A percentile compares a stretch with the other conserved stretches of the same genome.
Evolutionary conservation across 1,284 basidiomycete species (phyloP).

Genomic region (Sanghuangporus sanghuang): DNA sequence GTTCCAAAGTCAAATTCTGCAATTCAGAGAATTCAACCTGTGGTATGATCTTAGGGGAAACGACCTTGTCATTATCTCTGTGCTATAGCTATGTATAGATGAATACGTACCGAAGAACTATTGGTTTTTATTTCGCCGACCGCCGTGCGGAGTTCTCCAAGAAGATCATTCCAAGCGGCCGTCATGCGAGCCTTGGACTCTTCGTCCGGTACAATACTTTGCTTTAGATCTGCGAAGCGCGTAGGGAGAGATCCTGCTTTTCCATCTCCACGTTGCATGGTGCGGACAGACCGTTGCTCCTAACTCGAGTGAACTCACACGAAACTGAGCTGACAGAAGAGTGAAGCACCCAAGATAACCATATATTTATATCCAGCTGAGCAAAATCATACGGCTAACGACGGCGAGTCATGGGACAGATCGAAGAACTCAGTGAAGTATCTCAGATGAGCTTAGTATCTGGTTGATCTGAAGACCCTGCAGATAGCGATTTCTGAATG

Average conservation of each 20-base stretch:
- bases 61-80: background rate
- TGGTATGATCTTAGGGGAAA: slow-evolving; percentile 42
- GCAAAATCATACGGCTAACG: background rate
- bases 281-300: background rate
- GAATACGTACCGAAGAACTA: slow-evolving; percentile 44
- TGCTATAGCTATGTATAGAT: background rate
- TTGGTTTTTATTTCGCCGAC: slow-evolving; percentile 39
- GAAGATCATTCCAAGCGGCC: slow-evolving; percentile 52
- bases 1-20: slow-evolving; percentile 38
- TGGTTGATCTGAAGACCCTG: background rate
- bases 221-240: slow-evolving; percentile 49
- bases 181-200: slow-evolving; percentile 46
- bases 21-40: slow-evolving; percentile 56
- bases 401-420: background rate
- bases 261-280: background rate
- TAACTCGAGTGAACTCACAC: background rate
- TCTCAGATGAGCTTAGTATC: background rate
- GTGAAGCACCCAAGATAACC: background rate
- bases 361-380: background rate
- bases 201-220: slow-evolving; percentile 47
- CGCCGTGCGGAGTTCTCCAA: slow-evolving; percentile 41
- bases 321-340: background rate
- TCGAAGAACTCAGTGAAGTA: background rate
- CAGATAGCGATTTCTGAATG: too few species aligned
- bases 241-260: slow-evolving; percentile 2